Base-by-base conservation (phyloP, 257 asterid species). In the Gentiana dahurica region DNA sequence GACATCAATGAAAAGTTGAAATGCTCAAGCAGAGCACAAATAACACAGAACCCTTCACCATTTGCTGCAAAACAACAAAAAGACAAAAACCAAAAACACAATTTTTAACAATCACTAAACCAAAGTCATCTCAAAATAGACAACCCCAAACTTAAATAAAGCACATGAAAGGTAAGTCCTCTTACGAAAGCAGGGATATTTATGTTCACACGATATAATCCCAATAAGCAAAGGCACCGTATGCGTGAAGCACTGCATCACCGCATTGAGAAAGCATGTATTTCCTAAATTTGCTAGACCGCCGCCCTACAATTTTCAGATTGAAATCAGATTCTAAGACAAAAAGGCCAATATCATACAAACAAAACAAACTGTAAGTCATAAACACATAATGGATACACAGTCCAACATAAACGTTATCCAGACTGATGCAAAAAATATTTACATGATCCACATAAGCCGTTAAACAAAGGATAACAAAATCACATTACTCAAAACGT, bases 251-350 rank as follows among this genome's bases (percentile, higher is more conserved):
- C 96, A 91, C 67, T 91, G 98, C 80, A 91, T 65, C 47, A 91
- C 81, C 1, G 95, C 71, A 54, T 91, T 91, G 51, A 91, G 70
- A 65, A 85, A 91, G 81, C 98, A 91, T 4, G 98, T 87, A 58
- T 91, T 91, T 32, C 98, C 98, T 38, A 91, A 68, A 77, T 87
- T 91, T 33, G 57, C 74, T 59, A 91, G 64, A n/a, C 96, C 98
- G n/a, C 92, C 84, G 44, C 98, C 96, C 98, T 91, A 71, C 49
- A 58, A 65, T 39, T 11, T 44, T 73, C 59, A 37, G 1, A 24
- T 41, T n/a, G 34, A 34, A 4, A 56, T 35, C 34, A 4, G 34
- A 24, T 24, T 24, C 5, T 15, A 48, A 53, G 47, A 3, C 43
- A 1, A 7, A 41, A 41, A 41, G 46, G 8, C 45, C 45, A 39